Evolutionary conservation across 192 early-diverging fungal genomes (phyloP).

Genomic region (Gamsiella multidivaricata): DNA sequence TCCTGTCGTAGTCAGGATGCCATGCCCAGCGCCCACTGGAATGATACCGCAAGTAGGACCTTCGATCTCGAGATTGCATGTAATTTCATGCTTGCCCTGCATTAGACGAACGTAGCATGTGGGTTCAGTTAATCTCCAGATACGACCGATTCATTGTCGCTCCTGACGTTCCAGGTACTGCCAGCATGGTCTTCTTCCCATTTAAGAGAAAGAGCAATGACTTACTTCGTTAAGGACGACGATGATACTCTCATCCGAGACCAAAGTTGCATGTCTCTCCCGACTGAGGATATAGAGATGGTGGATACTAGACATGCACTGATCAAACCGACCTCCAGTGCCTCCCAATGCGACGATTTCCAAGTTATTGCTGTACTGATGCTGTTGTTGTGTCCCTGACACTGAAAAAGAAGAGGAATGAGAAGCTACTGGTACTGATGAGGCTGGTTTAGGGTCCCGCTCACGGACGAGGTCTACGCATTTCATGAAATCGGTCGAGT

Average conservation of each 20-base stretch:
- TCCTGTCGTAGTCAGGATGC: constrained; percentile 75
- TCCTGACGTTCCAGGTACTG: too few relatives aligned
- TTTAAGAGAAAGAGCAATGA: neutral
- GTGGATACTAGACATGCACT: constrained; percentile 84
- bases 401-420: neutral
- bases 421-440: neutral
- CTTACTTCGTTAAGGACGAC: constrained; percentile 73
- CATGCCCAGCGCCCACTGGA: constrained; percentile 76
- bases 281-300: constrained; percentile 71
- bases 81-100: constrained; percentile 75
- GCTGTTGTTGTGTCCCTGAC: too few relatives aligned
- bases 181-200: neutral
- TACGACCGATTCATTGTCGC: too few relatives aligned
- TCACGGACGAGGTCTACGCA: constrained; percentile 66
- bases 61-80: constrained; percentile 70
- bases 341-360: constrained; percentile 84
- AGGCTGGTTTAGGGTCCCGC: constrained; percentile 34
- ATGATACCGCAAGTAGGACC: constrained; percentile 91
- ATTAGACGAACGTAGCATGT: neutral
- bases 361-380: neutral
- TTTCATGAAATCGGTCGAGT: constrained; percentile 93
- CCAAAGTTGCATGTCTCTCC: constrained; percentile 70
- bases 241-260: constrained; percentile 81
- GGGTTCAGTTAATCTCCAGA: too few relatives aligned
- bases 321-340: constrained; percentile 90